phyloP scores from a whole-genome alignment of 2,329 filamentous ascomycete species.

The Fusarium sp. region DNA sequence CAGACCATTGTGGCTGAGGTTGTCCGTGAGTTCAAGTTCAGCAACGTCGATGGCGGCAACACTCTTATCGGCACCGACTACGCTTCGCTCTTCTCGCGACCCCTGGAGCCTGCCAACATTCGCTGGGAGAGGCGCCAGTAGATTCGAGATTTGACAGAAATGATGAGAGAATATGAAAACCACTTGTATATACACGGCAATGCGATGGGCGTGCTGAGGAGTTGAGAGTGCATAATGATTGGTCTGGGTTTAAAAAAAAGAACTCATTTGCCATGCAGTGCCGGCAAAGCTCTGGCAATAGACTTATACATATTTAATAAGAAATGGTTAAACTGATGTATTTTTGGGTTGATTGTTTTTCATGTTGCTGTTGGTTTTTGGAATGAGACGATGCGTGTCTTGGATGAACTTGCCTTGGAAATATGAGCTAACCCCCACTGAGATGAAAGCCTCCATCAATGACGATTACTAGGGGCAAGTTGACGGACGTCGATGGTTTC shows the following conservation, averaged over 20 bases:
- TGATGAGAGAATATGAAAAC: conserved; percentile 26
- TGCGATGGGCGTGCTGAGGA: conserved; percentile 38
- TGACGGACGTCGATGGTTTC: neutral
- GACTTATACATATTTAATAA: conserved; percentile 42
- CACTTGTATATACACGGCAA: conserved; percentile 44
- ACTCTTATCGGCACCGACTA: conserved; percentile 77
- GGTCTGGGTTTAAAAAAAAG: conserved; percentile 37
- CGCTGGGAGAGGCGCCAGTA: conserved; percentile 77
- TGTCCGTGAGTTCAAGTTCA: conserved; percentile 83
- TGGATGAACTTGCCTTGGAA: neutral
- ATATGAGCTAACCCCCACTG: conserved; percentile 25
- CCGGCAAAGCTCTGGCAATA: conserved; percentile 35
- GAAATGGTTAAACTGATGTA: conserved; percentile 35
- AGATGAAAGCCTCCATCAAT: conserved; percentile 19
- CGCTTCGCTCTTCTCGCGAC: conserved; percentile 77
- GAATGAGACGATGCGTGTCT: neutral
- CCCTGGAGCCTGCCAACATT: conserved; percentile 76
- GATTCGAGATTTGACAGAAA: conserved; percentile 15
- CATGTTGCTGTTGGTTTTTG: neutral
- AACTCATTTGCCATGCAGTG: conserved; percentile 34
- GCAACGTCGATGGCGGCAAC: conserved; percentile 76
- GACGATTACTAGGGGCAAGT: conserved; percentile 17
- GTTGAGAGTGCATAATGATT: conserved; percentile 42
- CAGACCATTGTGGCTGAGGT: conserved; percentile 84
- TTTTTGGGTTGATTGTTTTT: neutral